Base-by-base conservation (phyloP, 306 rosid genomes). In the Hippophae tibetana region DNA sequence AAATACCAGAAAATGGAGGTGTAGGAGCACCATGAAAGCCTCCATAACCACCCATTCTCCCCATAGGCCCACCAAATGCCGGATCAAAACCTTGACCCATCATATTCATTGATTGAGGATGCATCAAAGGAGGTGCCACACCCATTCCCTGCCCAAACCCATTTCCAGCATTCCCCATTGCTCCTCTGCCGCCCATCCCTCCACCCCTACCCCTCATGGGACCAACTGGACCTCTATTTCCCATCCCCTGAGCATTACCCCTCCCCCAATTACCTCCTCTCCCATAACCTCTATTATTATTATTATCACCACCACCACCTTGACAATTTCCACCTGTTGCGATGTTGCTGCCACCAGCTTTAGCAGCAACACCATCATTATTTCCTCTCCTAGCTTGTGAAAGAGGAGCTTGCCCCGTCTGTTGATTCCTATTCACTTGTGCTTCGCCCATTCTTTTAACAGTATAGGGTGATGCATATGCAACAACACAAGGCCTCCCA, bases 371-470 rank as follows among this genome's bases (percentile, higher is more conserved):
- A 43, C 79, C 87, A 5, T 70, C 63, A 27, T 92, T 93, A 75
- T 88, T 78, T 6, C 86, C 93, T 62, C 97, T 75, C 67, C 97
- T 82, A 47, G 76, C 60, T 58, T 72, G 97, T 7, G 81, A 12
- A 59, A 44, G 62, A 0, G 78, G 5, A 40, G 95, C 8, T 72
- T 71, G 96, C 13, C 74, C 14, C 54, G 55, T 69, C 81, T 80
- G 93, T 57, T 92, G 99, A 71, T 79, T 88, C 70, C 94, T 80
- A 62, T 48, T 82, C 53, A 76, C 73, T 75, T 93, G 97, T 64
- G 97, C 95, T 77, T 88, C 97, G 9, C 99, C 99, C 99, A 93
- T 88, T 64, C 81, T 82, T 86, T 93, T 93, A 41, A 93, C 94
- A 8, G 84, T 86, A 49, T 61, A 86, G 9, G 99, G 97, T 0